phyloP scores from a whole-genome alignment of 1,284 basidiomycete genomes.

The Leccinum glutinopallens region DNA sequence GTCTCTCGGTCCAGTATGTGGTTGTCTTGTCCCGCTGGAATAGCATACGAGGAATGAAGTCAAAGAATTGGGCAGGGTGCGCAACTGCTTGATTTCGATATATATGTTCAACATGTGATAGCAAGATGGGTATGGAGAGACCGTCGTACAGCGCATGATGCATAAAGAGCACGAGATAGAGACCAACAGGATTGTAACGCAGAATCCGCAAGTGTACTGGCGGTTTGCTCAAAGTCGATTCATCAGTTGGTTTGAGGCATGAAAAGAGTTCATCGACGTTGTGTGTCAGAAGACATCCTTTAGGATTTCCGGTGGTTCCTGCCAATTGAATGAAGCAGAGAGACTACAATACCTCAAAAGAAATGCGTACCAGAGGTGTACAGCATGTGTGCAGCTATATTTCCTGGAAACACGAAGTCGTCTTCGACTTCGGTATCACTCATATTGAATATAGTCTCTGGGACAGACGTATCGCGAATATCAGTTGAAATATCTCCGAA shows the following conservation, averaged over 20 bases:
- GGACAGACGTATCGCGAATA: no score
- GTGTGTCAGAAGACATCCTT: no score
- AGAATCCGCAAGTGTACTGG: slow-evolving; percentile 41
- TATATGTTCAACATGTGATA: slow-evolving; percentile 37
- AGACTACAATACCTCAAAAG: no score
- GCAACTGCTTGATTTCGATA: slow-evolving; percentile 34
- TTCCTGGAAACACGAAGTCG: no score
- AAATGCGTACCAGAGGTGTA: no score
- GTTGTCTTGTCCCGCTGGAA: slow-evolving; percentile 45
- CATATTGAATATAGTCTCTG: no score
- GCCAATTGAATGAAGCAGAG: no score
- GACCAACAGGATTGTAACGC: slow-evolving; percentile 19
- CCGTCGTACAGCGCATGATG: slow-evolving; percentile 59
- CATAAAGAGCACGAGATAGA: slow-evolving; percentile 43
- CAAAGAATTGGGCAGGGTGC: slow-evolving; percentile 37
- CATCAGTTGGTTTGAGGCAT: slow-evolving; percentile 20
- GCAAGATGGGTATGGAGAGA: slow-evolving; percentile 42
- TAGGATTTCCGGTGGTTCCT: no score
- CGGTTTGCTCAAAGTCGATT: slow-evolving; percentile 34
- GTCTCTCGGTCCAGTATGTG: slow-evolving; percentile 41
- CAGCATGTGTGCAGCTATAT: no score
- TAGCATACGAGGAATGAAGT: slow-evolving; percentile 37
- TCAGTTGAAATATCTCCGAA: no score
- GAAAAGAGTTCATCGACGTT: no score
- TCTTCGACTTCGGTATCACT: no score